Evolutionary conservation across 2,329 filamentous ascomycete genomes (phyloP).

Genomic region (Ceratocystis albifundus): DNA sequence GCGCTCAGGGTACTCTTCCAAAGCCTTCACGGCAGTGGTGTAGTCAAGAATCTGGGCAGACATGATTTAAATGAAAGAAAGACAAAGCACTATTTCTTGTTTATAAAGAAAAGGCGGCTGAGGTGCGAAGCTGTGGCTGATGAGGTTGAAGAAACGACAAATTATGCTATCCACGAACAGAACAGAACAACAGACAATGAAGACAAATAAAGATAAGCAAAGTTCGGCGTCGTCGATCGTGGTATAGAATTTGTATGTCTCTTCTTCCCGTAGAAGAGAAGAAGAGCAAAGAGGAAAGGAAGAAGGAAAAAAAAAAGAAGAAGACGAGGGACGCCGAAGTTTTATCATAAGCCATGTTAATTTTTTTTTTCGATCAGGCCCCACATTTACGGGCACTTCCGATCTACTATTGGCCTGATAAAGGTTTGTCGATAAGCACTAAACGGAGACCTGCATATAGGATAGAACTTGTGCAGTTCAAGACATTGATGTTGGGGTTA

Average conservation of each 20-base stretch:
- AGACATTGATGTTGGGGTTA: too few species aligned
- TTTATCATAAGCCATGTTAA: constrained; percentile 11
- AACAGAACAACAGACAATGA: constrained; percentile 31
- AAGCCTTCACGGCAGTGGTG: constrained; percentile 63
- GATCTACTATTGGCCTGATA: constrained; percentile 21
- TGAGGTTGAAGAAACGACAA: constrained; percentile 36
- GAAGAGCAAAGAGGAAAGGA: constrained; percentile 34
- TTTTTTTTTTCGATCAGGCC: constrained; percentile 7
- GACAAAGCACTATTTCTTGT: constrained; percentile 24
- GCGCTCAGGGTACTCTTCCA: constrained; percentile 65
- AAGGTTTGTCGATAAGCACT: constrained; percentile 10
- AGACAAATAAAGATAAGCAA: constrained; percentile 28
- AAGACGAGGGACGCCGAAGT: constrained; percentile 26
- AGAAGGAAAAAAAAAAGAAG: constrained; percentile 29
- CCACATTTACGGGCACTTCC: constrained; percentile 17
- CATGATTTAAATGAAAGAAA: constrained; percentile 39
- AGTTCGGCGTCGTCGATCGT: constrained; percentile 26
- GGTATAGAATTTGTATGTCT: constrained; percentile 32
- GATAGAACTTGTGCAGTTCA: too few species aligned
- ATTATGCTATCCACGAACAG: constrained; percentile 29
- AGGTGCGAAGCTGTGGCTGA: constrained; percentile 24
- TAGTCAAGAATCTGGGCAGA: constrained; percentile 59
- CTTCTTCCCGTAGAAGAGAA: constrained; percentile 45
- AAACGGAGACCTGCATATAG: not conserved
- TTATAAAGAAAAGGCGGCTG: constrained; percentile 28